These are phyloP conservation scores for Aspergillus caelatus DNA, from an alignment of 2,329 filamentous ascomycete genomes.

Conservation along the genomic window DNA sequence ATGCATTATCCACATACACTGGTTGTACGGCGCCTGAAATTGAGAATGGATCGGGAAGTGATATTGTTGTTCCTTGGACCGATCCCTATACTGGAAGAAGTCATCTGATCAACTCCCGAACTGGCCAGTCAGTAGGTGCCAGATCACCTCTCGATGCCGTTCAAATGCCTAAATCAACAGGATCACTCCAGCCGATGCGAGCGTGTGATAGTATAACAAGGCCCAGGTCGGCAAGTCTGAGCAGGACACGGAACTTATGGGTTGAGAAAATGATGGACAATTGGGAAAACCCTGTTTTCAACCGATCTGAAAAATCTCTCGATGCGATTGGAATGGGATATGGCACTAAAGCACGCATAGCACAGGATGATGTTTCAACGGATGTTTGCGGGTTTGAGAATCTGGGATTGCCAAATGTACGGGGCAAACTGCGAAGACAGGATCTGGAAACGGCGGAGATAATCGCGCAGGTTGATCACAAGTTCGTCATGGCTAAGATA, in stretches of 20 bases:
- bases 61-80: constrained; percentile 53
- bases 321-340: constrained; percentile 31
- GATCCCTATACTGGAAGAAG: constrained; percentile 58
- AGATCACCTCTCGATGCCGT: constrained; percentile 13
- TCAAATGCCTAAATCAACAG: constrained; percentile 22
- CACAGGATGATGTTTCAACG: constrained; percentile 23
- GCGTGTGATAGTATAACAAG: constrained; percentile 12
- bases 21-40: background rate
- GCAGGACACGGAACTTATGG: constrained; percentile 51
- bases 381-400: constrained; percentile 26
- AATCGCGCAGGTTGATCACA: constrained; percentile 82
- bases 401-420: constrained; percentile 32
- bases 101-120: constrained; percentile 37
- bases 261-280: constrained; percentile 60
- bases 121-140: constrained; percentile 34
- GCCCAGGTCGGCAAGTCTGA: constrained; percentile 21
- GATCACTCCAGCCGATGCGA: constrained; percentile 14
- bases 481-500: constrained; percentile 79
- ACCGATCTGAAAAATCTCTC: constrained; percentile 50
- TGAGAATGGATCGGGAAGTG: constrained; percentile 2
- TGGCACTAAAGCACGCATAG: constrained; percentile 15
- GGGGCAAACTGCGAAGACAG: constrained; percentile 60
- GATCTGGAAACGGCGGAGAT: constrained; percentile 64
- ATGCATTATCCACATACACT: background rate
- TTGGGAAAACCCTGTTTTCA: constrained; percentile 80